Evolutionary conservation across 345 rosid genomes (phyloP).

Genomic region (Lagerstroemia speciosa): DNA sequence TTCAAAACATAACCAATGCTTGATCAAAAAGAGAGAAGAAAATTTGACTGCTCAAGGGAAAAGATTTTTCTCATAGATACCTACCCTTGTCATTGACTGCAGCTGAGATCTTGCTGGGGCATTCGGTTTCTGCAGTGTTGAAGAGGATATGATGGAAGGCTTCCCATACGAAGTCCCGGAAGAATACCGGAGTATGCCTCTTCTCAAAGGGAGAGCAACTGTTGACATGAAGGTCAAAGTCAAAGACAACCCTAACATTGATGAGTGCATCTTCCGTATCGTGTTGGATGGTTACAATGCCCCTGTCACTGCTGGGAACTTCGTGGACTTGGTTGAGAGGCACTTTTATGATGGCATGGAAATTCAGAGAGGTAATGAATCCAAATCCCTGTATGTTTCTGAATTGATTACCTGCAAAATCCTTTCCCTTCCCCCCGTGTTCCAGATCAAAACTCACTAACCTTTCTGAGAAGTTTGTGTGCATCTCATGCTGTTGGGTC

Average conservation of each 20-base stretch:
- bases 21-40: background rate
- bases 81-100: conserved; percentile 91
- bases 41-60: conserved; percentile 26
- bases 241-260: conserved; percentile 86
- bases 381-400: conserved; percentile 1
- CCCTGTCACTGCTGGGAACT: conserved; percentile 92
- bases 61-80: conserved; percentile 55
- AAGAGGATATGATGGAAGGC: conserved; percentile 98
- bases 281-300: conserved; percentile 96
- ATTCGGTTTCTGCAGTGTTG: conserved; percentile 99
- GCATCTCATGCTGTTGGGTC: background rate
- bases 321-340: conserved; percentile 79
- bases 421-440: background rate
- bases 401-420: background rate
- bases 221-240: conserved; percentile 98
- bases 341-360: conserved; percentile 98
- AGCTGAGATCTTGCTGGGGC: conserved; percentile 99
- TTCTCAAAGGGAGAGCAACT: conserved; percentile 86
- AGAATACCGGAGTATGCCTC: conserved; percentile 75
- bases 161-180: conserved; percentile 91
- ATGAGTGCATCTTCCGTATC: conserved; percentile 75
- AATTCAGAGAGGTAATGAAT: conserved; percentile 73
- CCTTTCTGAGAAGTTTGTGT: background rate
- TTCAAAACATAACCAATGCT: background rate
- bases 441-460: background rate